Percentiles rank a stretch among this genome's conserved stretches.
Conservation (phyloP, 192 early-diverging fungal genomes). For the Lobosporangium transversale region DNA sequence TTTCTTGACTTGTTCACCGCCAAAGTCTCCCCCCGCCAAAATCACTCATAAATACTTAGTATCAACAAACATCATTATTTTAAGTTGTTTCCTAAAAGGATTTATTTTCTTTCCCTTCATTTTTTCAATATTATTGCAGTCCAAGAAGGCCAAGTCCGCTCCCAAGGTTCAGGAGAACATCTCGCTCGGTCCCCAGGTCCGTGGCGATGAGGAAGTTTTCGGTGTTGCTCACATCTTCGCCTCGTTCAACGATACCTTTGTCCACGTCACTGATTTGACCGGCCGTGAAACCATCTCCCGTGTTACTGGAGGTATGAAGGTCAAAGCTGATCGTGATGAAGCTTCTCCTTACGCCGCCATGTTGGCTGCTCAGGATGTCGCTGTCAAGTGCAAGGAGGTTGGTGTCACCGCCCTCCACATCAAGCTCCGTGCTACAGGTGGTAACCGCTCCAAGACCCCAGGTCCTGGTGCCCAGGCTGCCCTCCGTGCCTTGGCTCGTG, state of each 20-base stretch:
- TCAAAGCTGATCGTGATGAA: slow-evolving; percentile 99
- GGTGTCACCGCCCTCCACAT: slow-evolving; percentile 99
- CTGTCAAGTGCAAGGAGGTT: slow-evolving; percentile 98
- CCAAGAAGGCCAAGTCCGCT: slow-evolving; percentile 75
- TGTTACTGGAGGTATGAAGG: slow-evolving; percentile 99
- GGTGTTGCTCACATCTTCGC: slow-evolving; percentile 99
- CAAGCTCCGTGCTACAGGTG: slow-evolving; percentile 99
- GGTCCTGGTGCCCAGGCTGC: slow-evolving; percentile 98
- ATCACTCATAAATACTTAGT: too few relatives aligned
- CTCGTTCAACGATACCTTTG: slow-evolving; percentile 99
- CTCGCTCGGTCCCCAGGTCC: slow-evolving; percentile 96
- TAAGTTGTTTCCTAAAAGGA: neutral
- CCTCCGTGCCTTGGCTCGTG: slow-evolving; percentile 98
- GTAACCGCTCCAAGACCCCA: slow-evolving; percentile 98
- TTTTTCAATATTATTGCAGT: too few relatives aligned
- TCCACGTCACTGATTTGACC: slow-evolving; percentile 99
- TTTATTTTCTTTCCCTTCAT: neutral
- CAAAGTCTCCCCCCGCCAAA: too few relatives aligned
- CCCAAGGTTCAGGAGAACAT: slow-evolving; percentile 85
- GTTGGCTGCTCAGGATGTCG: slow-evolving; percentile 99
- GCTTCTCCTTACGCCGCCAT: slow-evolving; percentile 99
- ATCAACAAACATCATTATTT: neutral
- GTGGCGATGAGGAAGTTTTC: slow-evolving; percentile 97
- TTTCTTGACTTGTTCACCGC: too few relatives aligned
- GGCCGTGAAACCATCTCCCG: slow-evolving; percentile 99